Base-by-base conservation (phyloP, 352 stramenopile genomes). In the Phytophthora sp. region DNA sequence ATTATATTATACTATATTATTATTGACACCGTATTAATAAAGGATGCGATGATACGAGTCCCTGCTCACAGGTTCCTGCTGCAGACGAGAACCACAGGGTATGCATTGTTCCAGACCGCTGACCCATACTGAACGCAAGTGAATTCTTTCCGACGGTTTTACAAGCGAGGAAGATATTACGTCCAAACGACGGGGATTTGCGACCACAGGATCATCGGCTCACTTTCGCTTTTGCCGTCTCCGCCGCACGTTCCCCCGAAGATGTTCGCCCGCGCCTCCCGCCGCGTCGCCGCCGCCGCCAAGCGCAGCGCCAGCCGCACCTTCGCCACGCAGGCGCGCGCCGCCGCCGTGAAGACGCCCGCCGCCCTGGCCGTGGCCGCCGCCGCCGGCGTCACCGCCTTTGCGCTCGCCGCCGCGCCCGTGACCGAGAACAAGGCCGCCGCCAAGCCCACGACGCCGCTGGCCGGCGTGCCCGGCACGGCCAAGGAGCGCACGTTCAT, bases 401-500 rank as follows among this genome's bases (percentile, higher is more conserved):
- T 89, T 41, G 81, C 77, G 21, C 66, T 88, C 52, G 68, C 75
- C 6, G 50, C 71, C n/a, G 62, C 79, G 18, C 60, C 70, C 13
- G 58, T 67, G 37, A 58, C 82, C 13, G 65, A 92, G 60, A 69
- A 67, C 62, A 88, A 84, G 69, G 50, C 71, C 0, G 71, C 71
- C n/a, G 51, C 42, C 26, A 57, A 69, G 46, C 8, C 76, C 32
- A 37, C 54, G 4, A 77, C 89, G 44, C 74, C 84, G 2, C 75
- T 92, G 65, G 77, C 78, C 37, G 94, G 92, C 41, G 80, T 97
- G 12, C 77, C 95, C 34, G 92, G 94, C 78, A 98, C 94, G 27
- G 90, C 90, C 70, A 83, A 92, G 61, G 95, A 98, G 77, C 88
- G 93, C 65, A 98, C 94, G 45, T 98, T 98, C 79, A 95, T 98